Evolutionary conservation across 495 filamentous ascomycete genomes (phyloP).

Genomic region (Daldinia bambusicola): DNA sequence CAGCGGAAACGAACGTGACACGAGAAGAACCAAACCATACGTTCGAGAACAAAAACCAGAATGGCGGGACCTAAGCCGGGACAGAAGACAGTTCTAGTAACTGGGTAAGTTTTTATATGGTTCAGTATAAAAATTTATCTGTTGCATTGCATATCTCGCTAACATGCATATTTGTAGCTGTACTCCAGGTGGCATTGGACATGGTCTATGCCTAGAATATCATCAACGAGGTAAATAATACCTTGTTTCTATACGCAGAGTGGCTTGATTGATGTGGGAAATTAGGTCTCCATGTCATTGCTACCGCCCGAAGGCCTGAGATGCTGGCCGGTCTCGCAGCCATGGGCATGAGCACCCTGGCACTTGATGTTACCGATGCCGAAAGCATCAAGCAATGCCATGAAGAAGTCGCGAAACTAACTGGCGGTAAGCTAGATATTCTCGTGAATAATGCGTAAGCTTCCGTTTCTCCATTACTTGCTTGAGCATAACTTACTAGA

Average conservation of each 20-base stretch:
- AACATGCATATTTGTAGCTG: constrained; percentile 50
- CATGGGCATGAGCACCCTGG: constrained; percentile 59
- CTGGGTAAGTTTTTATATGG: constrained; percentile 52
- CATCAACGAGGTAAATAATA: constrained; percentile 54
- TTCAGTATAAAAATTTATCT: neutral
- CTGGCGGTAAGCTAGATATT: constrained; percentile 67
- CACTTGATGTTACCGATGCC: constrained; percentile 61
- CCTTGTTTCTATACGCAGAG: neutral
- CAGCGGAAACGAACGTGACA: neutral
- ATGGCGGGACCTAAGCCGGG: constrained; percentile 45
- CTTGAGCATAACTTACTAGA: neutral
- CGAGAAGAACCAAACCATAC: neutral
- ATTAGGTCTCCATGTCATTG: constrained; percentile 65
- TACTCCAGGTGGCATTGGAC: constrained; percentile 64
- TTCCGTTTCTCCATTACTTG: neutral
- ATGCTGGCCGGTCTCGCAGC: constrained; percentile 57
- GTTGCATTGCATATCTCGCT: constrained; percentile 9
- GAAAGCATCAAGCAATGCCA: constrained; percentile 62
- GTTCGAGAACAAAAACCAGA: neutral
- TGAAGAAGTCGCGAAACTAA: constrained; percentile 59
- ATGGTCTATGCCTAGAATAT: constrained; percentile 61
- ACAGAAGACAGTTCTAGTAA: constrained; percentile 63
- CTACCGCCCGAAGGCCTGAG: constrained; percentile 61
- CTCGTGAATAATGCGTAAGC: constrained; percentile 74
- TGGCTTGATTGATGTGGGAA: neutral